Evolutionary conservation across 192 early-diverging fungal species (phyloP), one percentile per base, ranked within the genome.

Genomic region (Hyaloraphidium curvatum): DNA sequence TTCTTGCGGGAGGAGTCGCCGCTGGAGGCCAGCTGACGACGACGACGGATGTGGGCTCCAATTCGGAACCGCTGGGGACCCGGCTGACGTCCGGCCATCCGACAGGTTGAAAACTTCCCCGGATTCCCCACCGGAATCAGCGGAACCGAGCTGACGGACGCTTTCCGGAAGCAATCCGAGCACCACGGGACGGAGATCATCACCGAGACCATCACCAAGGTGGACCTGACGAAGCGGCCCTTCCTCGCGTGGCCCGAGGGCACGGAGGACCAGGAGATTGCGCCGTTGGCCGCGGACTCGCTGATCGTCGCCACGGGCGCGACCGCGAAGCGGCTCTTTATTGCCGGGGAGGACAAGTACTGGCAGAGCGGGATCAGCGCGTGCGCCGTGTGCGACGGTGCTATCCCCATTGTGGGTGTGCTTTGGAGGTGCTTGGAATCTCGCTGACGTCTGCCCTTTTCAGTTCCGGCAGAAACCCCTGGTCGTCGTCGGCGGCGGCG

Each of bases 281-380:
- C 75, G 51, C 73, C 69, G 13, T 62, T 88, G 51, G 79, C 82
- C 7, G 80, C 86, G 30, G 81, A 90, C 61, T 66, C 86, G 19
- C 63, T 98, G 40, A 81, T 96, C 41, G 79, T 96, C 40, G 89
- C 94, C 43, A 98, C 94, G n/a, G 94, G 94, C 55, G 91, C 94
- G 16, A 92, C 90, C n/a, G 94, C 94, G 51, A 92, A 87, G 72
- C 75, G 94, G 61, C 73, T 91, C 67, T 17, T 74, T 64, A 84
- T 95, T 53, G 72, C 76, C 29, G 91, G 91, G 53, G 91, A 95
- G 61, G 91, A 92, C 39, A 69, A 54, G 17, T 91, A 86, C 75
- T 95, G 94, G 94, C 89, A 97, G 67, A 81, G 81, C n/a, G 94
- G 94, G 58, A 98, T 98, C 68, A 91, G 87, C 52, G 94, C 94